Conservation (phyloP, 805 yeast species). For the Kazachstania kunashirensis region DNA sequence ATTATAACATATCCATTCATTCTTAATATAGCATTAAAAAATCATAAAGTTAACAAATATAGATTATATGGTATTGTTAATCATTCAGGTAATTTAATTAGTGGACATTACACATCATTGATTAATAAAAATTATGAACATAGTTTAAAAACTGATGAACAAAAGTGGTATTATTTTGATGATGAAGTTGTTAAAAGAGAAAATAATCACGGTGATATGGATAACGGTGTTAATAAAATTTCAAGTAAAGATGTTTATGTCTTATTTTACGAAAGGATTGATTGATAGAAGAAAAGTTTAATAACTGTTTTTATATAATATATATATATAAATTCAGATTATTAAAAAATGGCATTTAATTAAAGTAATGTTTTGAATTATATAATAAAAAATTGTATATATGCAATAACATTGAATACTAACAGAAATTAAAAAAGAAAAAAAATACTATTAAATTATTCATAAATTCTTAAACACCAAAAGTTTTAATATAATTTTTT, state of each 20-base stretch:
- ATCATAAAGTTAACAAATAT: constrained; percentile 33
- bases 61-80: constrained; percentile 55
- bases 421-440: no score
- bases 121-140: constrained; percentile 41
- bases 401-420: no score
- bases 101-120: constrained; percentile 70
- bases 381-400: no score
- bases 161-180: constrained; percentile 66
- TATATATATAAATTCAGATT: background rate
- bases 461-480: constrained; percentile 45
- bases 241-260: constrained; percentile 58
- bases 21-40: constrained; percentile 38
- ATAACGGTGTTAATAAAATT: constrained; percentile 30
- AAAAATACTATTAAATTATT: background rate
- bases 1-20: constrained; percentile 47
- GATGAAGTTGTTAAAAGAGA: constrained; percentile 49
- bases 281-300: background rate
- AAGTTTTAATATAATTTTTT: constrained; percentile 48
- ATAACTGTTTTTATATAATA: background rate
- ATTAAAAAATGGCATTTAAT: background rate
- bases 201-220: constrained; percentile 38
- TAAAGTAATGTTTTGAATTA: background rate
- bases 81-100: constrained; percentile 58
- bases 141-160: constrained; percentile 25
- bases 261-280: constrained; percentile 47